These are phyloP conservation scores for Pseudoneurospora amorphoporcata DNA, from an alignment of 495 filamentous ascomycete genomes.

Conservation along the genomic window DNA sequence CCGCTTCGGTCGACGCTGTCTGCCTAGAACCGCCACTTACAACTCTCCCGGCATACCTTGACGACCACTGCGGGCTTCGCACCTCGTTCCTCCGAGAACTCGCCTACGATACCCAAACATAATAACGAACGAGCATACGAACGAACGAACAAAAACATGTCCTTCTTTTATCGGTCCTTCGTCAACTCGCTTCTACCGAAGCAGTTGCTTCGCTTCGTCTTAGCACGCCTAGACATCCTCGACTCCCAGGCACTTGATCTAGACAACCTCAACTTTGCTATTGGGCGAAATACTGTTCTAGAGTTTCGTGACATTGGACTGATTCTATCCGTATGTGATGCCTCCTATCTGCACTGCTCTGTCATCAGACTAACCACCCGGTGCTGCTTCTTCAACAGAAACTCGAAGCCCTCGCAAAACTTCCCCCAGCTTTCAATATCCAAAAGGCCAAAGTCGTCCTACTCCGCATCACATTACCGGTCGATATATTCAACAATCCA, in stretches of 20 bases:
- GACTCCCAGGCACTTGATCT: slow-evolving; percentile 72
- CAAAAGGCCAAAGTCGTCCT: slow-evolving; percentile 57
- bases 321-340: slow-evolving; percentile 29
- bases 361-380: background rate
- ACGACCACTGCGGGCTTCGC: background rate
- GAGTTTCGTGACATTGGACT: slow-evolving; percentile 76
- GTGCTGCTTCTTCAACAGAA: slow-evolving; percentile 40
- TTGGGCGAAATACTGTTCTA: slow-evolving; percentile 65
- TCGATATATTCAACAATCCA: slow-evolving; percentile 69
- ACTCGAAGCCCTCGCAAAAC: slow-evolving; percentile 57
- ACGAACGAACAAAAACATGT: slow-evolving; percentile 27
- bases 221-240: slow-evolving; percentile 69
- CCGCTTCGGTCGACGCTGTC: background rate
- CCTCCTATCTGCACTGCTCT: background rate
- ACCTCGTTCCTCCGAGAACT: background rate
- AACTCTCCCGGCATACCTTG: background rate
- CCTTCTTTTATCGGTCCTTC: slow-evolving; percentile 56
- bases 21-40: background rate
- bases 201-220: slow-evolving; percentile 66
- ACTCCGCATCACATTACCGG: slow-evolving; percentile 67
- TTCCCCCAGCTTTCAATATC: slow-evolving; percentile 59
- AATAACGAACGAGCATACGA: background rate
- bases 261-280: slow-evolving; percentile 66
- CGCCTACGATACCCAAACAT: background rate
- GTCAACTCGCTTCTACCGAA: slow-evolving; percentile 61